Evolutionary conservation across 495 filamentous ascomycete genomes (phyloP).

Genomic region (Penicillium cosmopolitanum): DNA sequence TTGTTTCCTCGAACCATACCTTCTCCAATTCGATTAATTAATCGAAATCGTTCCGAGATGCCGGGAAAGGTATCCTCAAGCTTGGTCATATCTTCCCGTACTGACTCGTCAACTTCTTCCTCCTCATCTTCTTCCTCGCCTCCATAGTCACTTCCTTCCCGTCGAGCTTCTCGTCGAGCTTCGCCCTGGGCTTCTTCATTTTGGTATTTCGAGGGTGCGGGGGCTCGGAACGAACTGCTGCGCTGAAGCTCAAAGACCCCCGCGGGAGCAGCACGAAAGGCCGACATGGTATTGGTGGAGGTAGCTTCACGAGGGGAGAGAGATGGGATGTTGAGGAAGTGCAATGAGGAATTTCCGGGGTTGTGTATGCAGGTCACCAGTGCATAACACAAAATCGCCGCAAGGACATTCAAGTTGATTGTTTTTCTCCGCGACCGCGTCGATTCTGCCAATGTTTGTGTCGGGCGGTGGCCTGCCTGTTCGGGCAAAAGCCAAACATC

Average conservation of each 20-base stretch:
- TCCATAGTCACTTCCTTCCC: conserved; percentile 18
- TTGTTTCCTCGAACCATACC: conserved; percentile 52
- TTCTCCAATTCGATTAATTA: conserved; percentile 97
- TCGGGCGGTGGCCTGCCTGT: conserved; percentile 15
- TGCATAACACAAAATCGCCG: background rate
- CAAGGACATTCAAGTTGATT: conserved; percentile 7
- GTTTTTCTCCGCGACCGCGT: conserved; percentile 22
- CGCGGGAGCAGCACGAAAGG: conserved; percentile 27
- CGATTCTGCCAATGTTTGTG: conserved; percentile 5
- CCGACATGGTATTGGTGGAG: conserved; percentile 31
- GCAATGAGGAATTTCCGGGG: too few relatives aligned
- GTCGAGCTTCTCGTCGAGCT: background rate
- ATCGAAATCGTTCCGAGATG: conserved; percentile 79
- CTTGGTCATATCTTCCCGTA: conserved; percentile 83
- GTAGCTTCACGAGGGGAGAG: background rate
- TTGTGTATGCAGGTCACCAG: too few relatives aligned
- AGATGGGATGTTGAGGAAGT: background rate
- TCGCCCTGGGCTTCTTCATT: conserved; percentile 35
- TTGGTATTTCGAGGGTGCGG: conserved; percentile 23
- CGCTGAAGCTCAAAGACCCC: conserved; percentile 32
- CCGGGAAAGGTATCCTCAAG: conserved; percentile 80
- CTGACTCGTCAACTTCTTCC: conserved; percentile 69
- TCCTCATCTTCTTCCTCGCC: too few relatives aligned
- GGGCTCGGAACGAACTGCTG: conserved; percentile 19
- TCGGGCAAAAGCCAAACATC: conserved; percentile 39